These are phyloP conservation scores for Corchorus olitorius DNA, from an alignment of 345 rosid genomes.

Conservation along the genomic window DNA sequence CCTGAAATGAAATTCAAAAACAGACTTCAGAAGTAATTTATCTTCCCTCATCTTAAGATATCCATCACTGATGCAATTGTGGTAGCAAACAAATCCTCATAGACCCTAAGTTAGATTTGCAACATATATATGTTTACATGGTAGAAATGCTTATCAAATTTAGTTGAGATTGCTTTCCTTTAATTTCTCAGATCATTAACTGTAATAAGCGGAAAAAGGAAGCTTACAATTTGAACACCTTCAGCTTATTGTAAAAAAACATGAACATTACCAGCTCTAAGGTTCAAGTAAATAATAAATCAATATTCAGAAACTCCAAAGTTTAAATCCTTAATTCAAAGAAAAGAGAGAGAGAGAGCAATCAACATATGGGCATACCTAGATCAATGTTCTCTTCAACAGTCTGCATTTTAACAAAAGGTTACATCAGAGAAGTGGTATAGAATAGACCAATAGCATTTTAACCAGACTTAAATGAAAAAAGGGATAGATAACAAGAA, in stretches of 20 bases:
- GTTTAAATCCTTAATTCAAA: constrained; percentile 6
- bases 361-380: constrained; percentile 53
- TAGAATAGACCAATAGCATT: not conserved
- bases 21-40: constrained; percentile 13
- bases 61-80: not conserved
- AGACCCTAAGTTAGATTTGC: not conserved
- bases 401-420: constrained; percentile 42
- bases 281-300: not conserved
- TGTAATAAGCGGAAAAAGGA: not conserved
- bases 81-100: not conserved
- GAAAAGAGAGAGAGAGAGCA: not conserved
- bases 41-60: constrained; percentile 5
- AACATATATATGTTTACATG: not conserved
- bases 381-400: constrained; percentile 50
- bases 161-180: not conserved
- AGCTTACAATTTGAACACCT: not conserved
- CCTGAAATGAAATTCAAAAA: constrained; percentile 43
- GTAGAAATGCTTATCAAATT: not conserved
- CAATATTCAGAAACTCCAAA: constrained; percentile 16
- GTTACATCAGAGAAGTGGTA: constrained; percentile 12
- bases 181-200: constrained; percentile 3
- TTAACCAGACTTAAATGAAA: not conserved
- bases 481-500: no score
- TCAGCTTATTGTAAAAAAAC: not conserved
- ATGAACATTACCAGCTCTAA: not conserved